Conservation (phyloP, 2,329 filamentous ascomycete genomes). For the Fusarium pseudograminearum region DNA sequence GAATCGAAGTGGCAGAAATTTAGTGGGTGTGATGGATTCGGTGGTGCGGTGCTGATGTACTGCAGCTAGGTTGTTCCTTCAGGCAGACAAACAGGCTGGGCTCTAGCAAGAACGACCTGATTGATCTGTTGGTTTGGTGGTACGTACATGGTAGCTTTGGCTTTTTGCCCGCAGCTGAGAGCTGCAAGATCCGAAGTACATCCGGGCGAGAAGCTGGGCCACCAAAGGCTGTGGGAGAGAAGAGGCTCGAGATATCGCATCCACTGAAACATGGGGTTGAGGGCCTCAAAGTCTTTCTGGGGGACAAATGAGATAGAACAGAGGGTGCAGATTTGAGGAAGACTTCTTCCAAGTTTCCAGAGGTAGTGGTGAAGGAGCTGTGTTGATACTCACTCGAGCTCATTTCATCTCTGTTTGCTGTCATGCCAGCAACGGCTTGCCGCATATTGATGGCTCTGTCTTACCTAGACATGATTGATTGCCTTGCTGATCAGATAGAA, state of each 20-base stretch:
- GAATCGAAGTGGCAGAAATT: conserved; percentile 49
- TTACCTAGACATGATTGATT: conserved; percentile 13
- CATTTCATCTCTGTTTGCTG: conserved; percentile 35
- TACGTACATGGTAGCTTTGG: conserved; percentile 39
- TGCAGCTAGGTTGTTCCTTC: conserved; percentile 33
- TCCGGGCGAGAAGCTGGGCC: conserved; percentile 41
- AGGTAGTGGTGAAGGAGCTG: conserved; percentile 25
- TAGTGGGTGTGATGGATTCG: conserved; percentile 38
- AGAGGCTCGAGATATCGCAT: conserved; percentile 21
- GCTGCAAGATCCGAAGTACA: conserved; percentile 43
- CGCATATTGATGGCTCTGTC: conserved; percentile 31
- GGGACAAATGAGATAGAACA: background rate
- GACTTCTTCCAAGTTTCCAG: conserved; percentile 41
- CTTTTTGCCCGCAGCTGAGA: conserved; percentile 7
- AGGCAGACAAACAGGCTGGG: conserved; percentile 38
- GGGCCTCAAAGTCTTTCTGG: conserved; percentile 4
- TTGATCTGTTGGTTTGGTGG: conserved; percentile 5
- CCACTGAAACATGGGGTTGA: conserved; percentile 17
- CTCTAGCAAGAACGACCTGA: conserved; percentile 15
- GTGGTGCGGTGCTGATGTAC: conserved; percentile 44
- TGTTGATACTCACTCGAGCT: conserved; percentile 38
- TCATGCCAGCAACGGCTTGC: conserved; percentile 33
- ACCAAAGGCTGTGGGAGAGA: conserved; percentile 37
- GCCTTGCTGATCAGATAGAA: conserved; percentile 7
- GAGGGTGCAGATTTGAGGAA: conserved; percentile 14